These are phyloP conservation scores for Cantharellus anzutake DNA, from an alignment of 768 basidiomycete genomes.

Conservation along the genomic window DNA sequence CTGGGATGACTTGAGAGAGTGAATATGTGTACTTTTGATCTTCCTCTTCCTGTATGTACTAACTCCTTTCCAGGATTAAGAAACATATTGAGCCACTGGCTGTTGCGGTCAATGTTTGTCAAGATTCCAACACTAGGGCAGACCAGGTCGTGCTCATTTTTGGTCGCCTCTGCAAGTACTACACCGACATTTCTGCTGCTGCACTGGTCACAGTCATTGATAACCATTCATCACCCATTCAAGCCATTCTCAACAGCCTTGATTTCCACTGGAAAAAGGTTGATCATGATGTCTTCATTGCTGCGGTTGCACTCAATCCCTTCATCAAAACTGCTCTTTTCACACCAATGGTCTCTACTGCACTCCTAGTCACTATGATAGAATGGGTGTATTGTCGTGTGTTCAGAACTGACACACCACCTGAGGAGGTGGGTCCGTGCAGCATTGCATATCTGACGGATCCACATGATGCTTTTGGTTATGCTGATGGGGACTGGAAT, in stretches of 20 bases:
- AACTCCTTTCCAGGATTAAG: neutral
- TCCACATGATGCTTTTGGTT: too few relatives aligned
- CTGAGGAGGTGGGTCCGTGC: too few relatives aligned
- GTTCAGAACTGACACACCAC: neutral
- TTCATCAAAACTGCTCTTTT: neutral
- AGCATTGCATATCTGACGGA: too few relatives aligned
- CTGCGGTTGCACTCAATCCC: neutral
- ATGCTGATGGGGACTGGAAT: too few relatives aligned
- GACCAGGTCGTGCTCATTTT: neutral
- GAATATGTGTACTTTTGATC: neutral
- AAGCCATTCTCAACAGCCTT: neutral
- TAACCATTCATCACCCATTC: neutral
- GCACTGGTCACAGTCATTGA: neutral
- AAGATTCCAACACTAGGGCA: neutral
- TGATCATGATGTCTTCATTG: neutral
- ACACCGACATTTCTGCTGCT: neutral
- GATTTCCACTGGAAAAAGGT: neutral
- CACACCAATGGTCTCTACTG: neutral
- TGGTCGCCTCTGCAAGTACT: neutral
- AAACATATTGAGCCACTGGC: neutral
- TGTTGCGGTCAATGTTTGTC: neutral
- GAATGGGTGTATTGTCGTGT: neutral
- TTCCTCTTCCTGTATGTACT: neutral
- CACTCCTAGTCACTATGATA: neutral
- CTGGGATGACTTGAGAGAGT: neutral